Evolutionary conservation across 1,284 basidiomycete species (phyloP).

Genomic region (Malassezia arunalokei): DNA sequence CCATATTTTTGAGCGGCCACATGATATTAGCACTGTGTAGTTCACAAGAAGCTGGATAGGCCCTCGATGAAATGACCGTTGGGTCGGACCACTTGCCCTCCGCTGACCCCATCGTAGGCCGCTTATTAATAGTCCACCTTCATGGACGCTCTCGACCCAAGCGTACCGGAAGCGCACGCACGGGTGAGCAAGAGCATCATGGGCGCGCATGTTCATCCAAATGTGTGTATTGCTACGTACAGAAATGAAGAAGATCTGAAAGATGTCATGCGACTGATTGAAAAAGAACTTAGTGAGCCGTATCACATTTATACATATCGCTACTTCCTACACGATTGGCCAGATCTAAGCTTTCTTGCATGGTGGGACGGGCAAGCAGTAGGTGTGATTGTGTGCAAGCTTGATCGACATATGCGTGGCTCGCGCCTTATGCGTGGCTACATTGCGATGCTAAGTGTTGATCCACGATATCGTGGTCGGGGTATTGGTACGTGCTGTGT

Average conservation of each 20-base stretch:
- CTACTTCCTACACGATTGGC: conserved; percentile 66
- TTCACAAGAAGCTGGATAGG: too few species aligned
- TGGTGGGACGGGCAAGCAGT: conserved; percentile 13
- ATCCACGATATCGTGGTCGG: conserved; percentile 43
- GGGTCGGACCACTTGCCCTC: too few species aligned
- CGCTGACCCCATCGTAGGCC: too few species aligned
- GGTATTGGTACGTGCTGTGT: conserved; percentile 64
- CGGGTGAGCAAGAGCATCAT: not conserved
- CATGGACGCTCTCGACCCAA: too few species aligned
- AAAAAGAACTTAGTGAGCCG: conserved; percentile 61
- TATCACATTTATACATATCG: conserved; percentile 80
- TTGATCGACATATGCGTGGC: conserved; percentile 60
- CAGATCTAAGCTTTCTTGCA: conserved; percentile 80
- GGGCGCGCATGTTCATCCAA: not conserved
- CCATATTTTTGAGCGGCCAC: not conserved
- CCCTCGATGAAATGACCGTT: too few species aligned
- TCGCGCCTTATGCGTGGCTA: conserved; percentile 68
- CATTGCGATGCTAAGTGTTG: conserved; percentile 73
- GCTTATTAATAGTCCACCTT: too few species aligned
- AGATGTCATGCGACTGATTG: conserved; percentile 36
- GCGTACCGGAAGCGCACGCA: not conserved
- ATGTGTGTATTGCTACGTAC: not conserved
- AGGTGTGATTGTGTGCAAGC: conserved; percentile 89
- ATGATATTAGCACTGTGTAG: not conserved
- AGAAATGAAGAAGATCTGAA: not conserved